Evolutionary conservation across 2,329 filamentous ascomycete species (phyloP).

Genomic region (Ceratocystis destructans): DNA sequence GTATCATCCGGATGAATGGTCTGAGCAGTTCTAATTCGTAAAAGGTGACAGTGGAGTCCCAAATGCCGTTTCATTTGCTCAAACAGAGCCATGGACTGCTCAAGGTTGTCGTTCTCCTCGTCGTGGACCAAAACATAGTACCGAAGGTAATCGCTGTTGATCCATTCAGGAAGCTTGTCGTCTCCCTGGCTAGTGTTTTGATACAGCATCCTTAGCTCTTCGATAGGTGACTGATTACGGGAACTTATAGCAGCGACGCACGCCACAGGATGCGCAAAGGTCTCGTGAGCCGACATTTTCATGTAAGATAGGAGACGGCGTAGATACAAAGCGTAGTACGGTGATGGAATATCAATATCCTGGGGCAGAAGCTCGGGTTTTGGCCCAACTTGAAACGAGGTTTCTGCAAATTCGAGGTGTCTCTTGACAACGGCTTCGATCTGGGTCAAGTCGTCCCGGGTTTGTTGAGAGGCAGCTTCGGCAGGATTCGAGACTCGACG

Average conservation of each 20-base stretch:
- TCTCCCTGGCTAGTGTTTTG: constrained; percentile 68
- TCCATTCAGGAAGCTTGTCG: constrained; percentile 64
- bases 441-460: constrained; percentile 35
- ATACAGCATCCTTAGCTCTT: constrained; percentile 74
- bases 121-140: constrained; percentile 97
- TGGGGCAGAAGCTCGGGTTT: constrained; percentile 28
- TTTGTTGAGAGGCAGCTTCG: constrained; percentile 16
- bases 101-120: constrained; percentile 87
- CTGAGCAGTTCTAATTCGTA: constrained; percentile 71
- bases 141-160: constrained; percentile 79
- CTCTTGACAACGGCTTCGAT: constrained; percentile 70
- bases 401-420: constrained; percentile 64
- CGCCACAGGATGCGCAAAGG: constrained; percentile 86
- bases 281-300: constrained; percentile 71
- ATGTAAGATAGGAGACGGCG: constrained; percentile 69
- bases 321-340: constrained; percentile 76
- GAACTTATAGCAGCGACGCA: constrained; percentile 94
- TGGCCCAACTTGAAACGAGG: constrained; percentile 29
- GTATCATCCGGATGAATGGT: constrained; percentile 87
- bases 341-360: constrained; percentile 45
- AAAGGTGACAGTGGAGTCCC: constrained; percentile 83
- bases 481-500: constrained; percentile 12
- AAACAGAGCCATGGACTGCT: constrained; percentile 75
- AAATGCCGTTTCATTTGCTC: constrained; percentile 99
- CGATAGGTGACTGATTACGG: constrained; percentile 66